Evolutionary conservation across 192 early-diverging fungal species (phyloP).

Genomic region (Coemansia umbellata): DNA sequence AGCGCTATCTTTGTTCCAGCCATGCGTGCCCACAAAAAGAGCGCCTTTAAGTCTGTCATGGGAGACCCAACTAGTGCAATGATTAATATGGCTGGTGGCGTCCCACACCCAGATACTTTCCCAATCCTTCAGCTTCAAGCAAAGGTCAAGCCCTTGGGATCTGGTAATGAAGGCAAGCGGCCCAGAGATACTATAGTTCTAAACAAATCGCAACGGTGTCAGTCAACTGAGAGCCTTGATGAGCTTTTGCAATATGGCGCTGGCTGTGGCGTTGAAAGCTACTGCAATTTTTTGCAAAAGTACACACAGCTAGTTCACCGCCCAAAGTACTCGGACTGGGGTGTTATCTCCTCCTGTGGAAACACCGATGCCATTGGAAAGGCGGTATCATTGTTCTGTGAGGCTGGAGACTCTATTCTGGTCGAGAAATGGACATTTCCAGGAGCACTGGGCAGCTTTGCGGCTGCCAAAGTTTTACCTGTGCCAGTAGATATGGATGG

Average conservation of each 20-base stretch:
- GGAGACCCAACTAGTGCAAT: constrained; percentile 45
- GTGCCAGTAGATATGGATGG: constrained; percentile 54
- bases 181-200: constrained; percentile 28
- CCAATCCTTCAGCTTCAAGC: constrained; percentile 58
- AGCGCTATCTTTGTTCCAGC: constrained; percentile 34
- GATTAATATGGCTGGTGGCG: constrained; percentile 69
- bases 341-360: constrained; percentile 59
- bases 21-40: constrained; percentile 35
- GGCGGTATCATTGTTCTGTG: constrained; percentile 52
- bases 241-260: constrained; percentile 61
- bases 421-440: constrained; percentile 64
- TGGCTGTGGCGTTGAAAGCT: constrained; percentile 51
- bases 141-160: constrained; percentile 33
- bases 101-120: constrained; percentile 62
- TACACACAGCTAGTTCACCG: constrained; percentile 46
- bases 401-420: constrained; percentile 56
- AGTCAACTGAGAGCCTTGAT: constrained; percentile 26
- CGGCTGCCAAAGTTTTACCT: constrained; percentile 42
- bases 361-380: constrained; percentile 58
- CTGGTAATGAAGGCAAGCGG: background rate
- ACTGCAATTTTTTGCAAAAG: constrained; percentile 50
- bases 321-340: constrained; percentile 60
- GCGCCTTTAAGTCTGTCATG: constrained; percentile 49
- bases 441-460: constrained; percentile 51
- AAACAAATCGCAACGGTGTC: constrained; percentile 8